Evolutionary conservation across 768 basidiomycete species (phyloP).

Genomic region (Boletus subparvulus): DNA sequence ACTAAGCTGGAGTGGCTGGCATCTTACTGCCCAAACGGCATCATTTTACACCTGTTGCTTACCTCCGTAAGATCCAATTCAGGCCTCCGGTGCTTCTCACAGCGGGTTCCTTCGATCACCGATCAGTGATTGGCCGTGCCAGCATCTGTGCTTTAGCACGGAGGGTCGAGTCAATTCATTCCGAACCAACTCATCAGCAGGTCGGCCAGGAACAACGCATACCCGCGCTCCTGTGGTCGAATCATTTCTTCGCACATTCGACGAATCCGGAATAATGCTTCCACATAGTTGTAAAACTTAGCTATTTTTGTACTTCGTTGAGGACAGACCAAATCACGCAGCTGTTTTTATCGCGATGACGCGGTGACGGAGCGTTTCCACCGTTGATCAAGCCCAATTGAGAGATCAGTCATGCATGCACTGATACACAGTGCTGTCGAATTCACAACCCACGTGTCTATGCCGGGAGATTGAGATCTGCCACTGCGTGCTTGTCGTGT

Average conservation of each 20-base stretch:
- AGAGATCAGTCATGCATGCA: slow-evolving; percentile 13
- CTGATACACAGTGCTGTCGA: slow-evolving; percentile 9
- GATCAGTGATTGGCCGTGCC: slow-evolving; percentile 24
- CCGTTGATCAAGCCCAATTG: slow-evolving; percentile 20
- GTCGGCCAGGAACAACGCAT: slow-evolving; percentile 25
- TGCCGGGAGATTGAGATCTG: slow-evolving; percentile 11
- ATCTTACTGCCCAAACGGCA: slow-evolving; percentile 30
- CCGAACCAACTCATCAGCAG: slow-evolving; percentile 15
- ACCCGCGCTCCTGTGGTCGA: slow-evolving; percentile 11
- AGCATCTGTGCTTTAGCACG: slow-evolving; percentile 19
- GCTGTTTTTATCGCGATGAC: not conserved
- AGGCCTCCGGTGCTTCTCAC: slow-evolving; percentile 18
- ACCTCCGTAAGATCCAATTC: slow-evolving; percentile 23
- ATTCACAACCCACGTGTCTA: slow-evolving; percentile 18
- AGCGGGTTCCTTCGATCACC: slow-evolving; percentile 18
- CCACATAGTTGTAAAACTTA: not conserved
- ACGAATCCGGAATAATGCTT: slow-evolving; percentile 6
- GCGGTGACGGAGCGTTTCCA: slow-evolving; percentile 16
- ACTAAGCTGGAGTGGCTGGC: slow-evolving; percentile 32
- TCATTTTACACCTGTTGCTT: slow-evolving; percentile 21
- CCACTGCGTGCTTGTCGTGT: slow-evolving; percentile 8
- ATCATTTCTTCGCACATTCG: slow-evolving; percentile 12
- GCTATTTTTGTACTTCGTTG: slow-evolving; percentile 16
- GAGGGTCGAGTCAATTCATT: slow-evolving; percentile 14
- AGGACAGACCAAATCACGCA: slow-evolving; percentile 8